Base-by-base conservation (phyloP, 495 filamentous ascomycete genomes). In the Podospora fimiseda region DNA sequence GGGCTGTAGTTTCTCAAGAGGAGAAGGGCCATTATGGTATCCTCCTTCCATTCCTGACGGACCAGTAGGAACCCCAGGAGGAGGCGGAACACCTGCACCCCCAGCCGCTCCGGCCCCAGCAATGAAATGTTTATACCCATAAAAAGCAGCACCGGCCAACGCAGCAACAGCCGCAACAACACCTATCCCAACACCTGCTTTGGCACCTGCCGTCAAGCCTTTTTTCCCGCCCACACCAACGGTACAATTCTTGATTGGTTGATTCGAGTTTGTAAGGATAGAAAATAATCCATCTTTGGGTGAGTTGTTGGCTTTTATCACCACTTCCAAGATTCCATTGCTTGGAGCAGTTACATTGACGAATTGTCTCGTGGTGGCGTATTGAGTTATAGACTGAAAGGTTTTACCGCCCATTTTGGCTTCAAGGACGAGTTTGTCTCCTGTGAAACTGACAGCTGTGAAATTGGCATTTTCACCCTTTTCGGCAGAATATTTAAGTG, bases 161-260 rank as follows among this genome's bases (percentile, higher is more conserved):
- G 33, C 55, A 2, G 53, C 30, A 6, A 57, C 37, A 7, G 37
- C 43, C 4, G 43, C 55, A 9, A 43, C 43, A 16, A 52, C 50
- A 22, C 58, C 58, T 3, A 61, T 43, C 15, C 60, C 63, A 19
- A 61, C 48, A 16, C 60, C 62, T n/a, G 57, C 62, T 37, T 65
- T 65, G 43, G 57, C 62, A 24, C 62, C 62, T 27, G 57, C 53
- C 30, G 54, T 53, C 24, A 59, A 43, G n/a, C 60, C 57, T 13
- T 36, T 36, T 7, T 43, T 44, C n/a, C n/a, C 47, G 13, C 51
- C 58, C 1, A 64, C 55, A 15, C 53, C 61, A 8, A 69, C 54
- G 13, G 65, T 63, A 33, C 65, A 69, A 44, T 65, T 69, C 47
- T 63, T 59, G 41, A 64, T 57, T 2, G 60, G 62, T 18, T 55